phyloP scores from a whole-genome alignment of 345 rosid species.

The Brassica rapa region DNA sequence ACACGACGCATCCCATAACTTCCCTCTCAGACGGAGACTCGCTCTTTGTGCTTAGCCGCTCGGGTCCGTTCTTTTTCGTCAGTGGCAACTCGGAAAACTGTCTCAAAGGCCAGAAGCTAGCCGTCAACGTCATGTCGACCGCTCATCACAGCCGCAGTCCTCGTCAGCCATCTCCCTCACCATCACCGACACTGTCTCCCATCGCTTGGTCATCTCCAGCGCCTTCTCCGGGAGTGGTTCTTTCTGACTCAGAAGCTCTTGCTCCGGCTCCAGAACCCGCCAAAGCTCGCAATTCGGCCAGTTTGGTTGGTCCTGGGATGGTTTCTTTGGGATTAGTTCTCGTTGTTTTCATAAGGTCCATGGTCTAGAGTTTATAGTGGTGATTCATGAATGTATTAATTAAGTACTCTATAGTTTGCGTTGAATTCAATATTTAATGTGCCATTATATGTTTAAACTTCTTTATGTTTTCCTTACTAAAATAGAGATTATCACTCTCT shows the following conservation, averaged over 20 bases:
- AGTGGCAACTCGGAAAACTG: constrained; percentile 65
- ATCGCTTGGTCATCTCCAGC: constrained; percentile 20
- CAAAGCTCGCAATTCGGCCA: constrained; percentile 23
- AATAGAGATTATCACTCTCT: background rate
- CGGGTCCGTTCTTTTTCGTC: constrained; percentile 66
- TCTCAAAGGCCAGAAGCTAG: constrained; percentile 60
- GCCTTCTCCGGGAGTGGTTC: constrained; percentile 26
- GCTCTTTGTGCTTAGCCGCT: constrained; percentile 48
- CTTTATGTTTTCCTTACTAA: background rate
- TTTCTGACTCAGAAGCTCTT: constrained; percentile 10
- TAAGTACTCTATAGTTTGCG: background rate
- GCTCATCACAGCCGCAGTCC: constrained; percentile 31
- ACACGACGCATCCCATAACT: constrained; percentile 55
- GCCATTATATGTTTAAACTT: constrained; percentile 1
- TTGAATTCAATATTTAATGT: background rate
- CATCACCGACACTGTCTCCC: constrained; percentile 17
- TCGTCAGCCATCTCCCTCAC: constrained; percentile 22
- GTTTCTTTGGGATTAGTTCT: constrained; percentile 24
- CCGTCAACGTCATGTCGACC: constrained; percentile 51
- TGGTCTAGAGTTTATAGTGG: constrained; percentile 6
- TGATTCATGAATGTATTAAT: background rate
- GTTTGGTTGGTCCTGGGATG: constrained; percentile 16
- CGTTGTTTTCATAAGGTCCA: constrained; percentile 13
- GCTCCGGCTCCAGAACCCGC: constrained; percentile 28
- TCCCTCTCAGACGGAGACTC: constrained; percentile 62